Evolutionary conservation across 148 eudicot genomes (phyloP).

Genomic region (Amaranthus palmeri): DNA sequence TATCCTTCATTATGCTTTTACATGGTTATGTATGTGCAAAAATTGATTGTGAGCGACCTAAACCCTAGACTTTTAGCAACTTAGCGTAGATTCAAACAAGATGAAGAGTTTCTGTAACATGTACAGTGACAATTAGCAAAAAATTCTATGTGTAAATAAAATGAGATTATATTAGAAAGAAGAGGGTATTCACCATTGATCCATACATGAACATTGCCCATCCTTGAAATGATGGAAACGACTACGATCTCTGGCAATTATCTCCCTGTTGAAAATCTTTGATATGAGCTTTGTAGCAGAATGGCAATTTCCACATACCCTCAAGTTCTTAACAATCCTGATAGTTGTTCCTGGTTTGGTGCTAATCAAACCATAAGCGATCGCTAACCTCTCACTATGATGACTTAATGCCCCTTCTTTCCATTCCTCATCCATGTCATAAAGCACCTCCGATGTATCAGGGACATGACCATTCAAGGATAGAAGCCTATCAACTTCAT

Average conservation of each 20-base stretch:
- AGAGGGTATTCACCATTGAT: slow-evolving; percentile 34
- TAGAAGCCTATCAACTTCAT: slow-evolving; percentile 37
- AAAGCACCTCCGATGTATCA: slow-evolving; percentile 44
- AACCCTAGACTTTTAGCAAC: too few relatives aligned
- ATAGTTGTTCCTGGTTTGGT: slow-evolving; percentile 48
- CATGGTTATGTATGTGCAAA: too few relatives aligned
- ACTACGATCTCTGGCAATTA: slow-evolving; percentile 44
- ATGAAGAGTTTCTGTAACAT: too few relatives aligned
- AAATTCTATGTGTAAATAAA: neutral
- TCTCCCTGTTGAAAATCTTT: slow-evolving; percentile 41
- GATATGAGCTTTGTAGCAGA: slow-evolving; percentile 44
- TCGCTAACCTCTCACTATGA: slow-evolving; percentile 49
- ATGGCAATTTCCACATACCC: slow-evolving; percentile 54
- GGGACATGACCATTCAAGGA: slow-evolving; percentile 35
- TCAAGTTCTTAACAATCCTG: slow-evolving; percentile 44
- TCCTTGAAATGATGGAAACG: slow-evolving; percentile 55
- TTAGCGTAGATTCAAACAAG: too few relatives aligned
- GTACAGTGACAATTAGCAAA: too few relatives aligned
- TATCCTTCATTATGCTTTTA: too few relatives aligned
- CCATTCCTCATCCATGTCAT: slow-evolving; percentile 42
- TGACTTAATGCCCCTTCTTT: slow-evolving; percentile 43
- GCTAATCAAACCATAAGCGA: slow-evolving; percentile 51
- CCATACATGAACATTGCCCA: slow-evolving; percentile 49
- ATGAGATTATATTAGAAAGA: neutral
- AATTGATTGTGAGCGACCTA: too few relatives aligned